Evolutionary conservation across 2,329 filamentous ascomycete species (phyloP), one percentile per base, ranked within the genome.

Genomic region (Clarireedia paspali): DNA sequence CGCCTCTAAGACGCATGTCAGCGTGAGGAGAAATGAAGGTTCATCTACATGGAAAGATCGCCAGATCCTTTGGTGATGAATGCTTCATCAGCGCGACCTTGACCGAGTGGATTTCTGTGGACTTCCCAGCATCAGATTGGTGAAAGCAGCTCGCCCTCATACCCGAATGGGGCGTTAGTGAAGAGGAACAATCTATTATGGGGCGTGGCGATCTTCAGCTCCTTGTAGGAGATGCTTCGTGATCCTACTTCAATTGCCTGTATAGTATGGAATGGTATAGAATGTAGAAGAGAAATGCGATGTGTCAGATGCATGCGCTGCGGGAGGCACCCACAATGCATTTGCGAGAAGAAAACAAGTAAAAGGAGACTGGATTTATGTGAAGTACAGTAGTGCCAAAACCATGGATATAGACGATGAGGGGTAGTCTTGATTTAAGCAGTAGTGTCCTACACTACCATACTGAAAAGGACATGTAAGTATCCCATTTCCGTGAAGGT

Each of bases 221-320:
- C 38, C 36, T 48, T 30, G 51, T 20, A 36, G 17, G 48, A 54
- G 34, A 17, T 50, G 45, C 10, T 42, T 50, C 15, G 46, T 44
- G 38, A 47, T 50, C 46, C 50, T 48, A 42, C 39, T 36, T 40
- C 7, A 23, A 40, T 30, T 36, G 52, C 23, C 23, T 46, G 12
- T 14, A 23, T 23, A 12, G 23, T 7, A 23, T 23, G 23, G 42
- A 24, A 24, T 23, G 17, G 23, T 24, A 24, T 42, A 42, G 45
- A 54, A 54, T 27, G 10, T n/a, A 40, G 17, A 14, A 38, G n/a
- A 9, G 27, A 55, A 55, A 55, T 55, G 6, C 52, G 52, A 55
- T 50, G 46, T 50, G 24, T 55, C 46, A 55, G 52, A 55, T 54
- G 36, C 52, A 54, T 49, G 48, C 15, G 40, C 20, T 30, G 36